phyloP scores from a whole-genome alignment of 1,139 yeast species.

The Lodderomyces jiufengensis region DNA sequence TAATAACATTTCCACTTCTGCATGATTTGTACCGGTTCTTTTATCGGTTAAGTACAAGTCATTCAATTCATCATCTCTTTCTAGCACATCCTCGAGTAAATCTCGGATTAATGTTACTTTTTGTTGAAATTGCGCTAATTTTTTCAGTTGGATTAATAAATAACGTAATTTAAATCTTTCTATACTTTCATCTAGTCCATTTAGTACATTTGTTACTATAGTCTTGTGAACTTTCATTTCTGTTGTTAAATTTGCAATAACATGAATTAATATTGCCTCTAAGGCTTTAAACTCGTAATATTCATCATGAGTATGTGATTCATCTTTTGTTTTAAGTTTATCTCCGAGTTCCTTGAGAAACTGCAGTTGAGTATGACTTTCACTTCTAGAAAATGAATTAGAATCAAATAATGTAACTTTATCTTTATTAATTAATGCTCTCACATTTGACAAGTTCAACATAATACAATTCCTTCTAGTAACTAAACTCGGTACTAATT shows the following conservation, averaged over 20 bases:
- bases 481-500: slow-evolving; percentile 43
- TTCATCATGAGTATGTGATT: slow-evolving; percentile 5
- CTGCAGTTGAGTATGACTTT: slow-evolving; percentile 34
- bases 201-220: slow-evolving; percentile 34
- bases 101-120: slow-evolving; percentile 40
- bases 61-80: slow-evolving; percentile 41
- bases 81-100: slow-evolving; percentile 36
- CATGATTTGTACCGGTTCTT: slow-evolving; percentile 34
- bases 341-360: slow-evolving; percentile 33
- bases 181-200: slow-evolving; percentile 38
- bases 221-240: slow-evolving; percentile 45
- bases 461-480: slow-evolving; percentile 37
- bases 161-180: slow-evolving; percentile 39
- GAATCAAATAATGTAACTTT: slow-evolving; percentile 39
- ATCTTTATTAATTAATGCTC: slow-evolving; percentile 41
- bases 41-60: slow-evolving; percentile 37
- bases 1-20: slow-evolving; percentile 41
- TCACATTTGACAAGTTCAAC: slow-evolving; percentile 36
- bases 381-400: slow-evolving; percentile 16
- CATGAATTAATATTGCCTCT: slow-evolving; percentile 41
- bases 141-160: slow-evolving; percentile 41
- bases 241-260: slow-evolving; percentile 34
- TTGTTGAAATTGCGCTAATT: slow-evolving; percentile 43
- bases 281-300: slow-evolving; percentile 43
- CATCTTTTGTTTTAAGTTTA: slow-evolving; percentile 22